phyloP scores from a whole-genome alignment of 257 asterid genomes.

The Jacaranda mimosifolia region DNA sequence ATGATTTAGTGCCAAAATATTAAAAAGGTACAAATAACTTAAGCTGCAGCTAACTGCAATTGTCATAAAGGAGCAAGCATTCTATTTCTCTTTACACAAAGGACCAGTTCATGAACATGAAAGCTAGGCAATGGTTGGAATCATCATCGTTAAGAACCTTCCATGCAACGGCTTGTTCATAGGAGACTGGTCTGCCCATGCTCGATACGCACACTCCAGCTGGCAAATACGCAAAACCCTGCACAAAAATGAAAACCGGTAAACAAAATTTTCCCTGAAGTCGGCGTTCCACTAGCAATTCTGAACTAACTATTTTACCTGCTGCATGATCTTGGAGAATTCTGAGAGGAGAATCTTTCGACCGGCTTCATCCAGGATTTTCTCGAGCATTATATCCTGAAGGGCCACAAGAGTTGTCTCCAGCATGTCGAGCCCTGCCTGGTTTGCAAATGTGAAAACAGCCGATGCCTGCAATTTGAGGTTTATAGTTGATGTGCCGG shows the following conservation, averaged over 20 bases:
- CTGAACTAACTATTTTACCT: slow-evolving; percentile 45
- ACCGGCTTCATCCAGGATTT: slow-evolving; percentile 84
- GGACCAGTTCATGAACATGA: slow-evolving; percentile 97
- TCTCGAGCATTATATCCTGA: slow-evolving; percentile 91
- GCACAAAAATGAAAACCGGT: not conserved
- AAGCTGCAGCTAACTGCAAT: slow-evolving; percentile 18
- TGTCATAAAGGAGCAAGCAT: not conserved
- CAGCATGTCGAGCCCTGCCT: slow-evolving; percentile 98
- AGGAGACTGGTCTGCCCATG: slow-evolving; percentile 91
- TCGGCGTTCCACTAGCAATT: too few species aligned
- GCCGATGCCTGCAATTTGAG: slow-evolving; percentile 72
- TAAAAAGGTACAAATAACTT: slow-evolving; percentile 45
- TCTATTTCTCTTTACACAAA: slow-evolving; percentile 51
- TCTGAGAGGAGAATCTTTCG: slow-evolving; percentile 79
- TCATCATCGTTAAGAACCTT: slow-evolving; percentile 84
- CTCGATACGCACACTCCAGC: slow-evolving; percentile 86
- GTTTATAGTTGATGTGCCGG: not conserved
- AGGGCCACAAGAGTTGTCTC: slow-evolving; percentile 92
- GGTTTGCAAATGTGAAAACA: slow-evolving; percentile 87
- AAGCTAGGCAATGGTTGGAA: slow-evolving; percentile 85
- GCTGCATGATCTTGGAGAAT: slow-evolving; percentile 94
- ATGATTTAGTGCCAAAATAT: slow-evolving; percentile 30
- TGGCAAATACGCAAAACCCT: slow-evolving; percentile 90
- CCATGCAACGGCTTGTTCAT: slow-evolving; percentile 90
- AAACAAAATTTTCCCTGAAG: not conserved